Base-by-base conservation (phyloP, 306 rosid genomes). In the Trichosanthes cucumerina region DNA sequence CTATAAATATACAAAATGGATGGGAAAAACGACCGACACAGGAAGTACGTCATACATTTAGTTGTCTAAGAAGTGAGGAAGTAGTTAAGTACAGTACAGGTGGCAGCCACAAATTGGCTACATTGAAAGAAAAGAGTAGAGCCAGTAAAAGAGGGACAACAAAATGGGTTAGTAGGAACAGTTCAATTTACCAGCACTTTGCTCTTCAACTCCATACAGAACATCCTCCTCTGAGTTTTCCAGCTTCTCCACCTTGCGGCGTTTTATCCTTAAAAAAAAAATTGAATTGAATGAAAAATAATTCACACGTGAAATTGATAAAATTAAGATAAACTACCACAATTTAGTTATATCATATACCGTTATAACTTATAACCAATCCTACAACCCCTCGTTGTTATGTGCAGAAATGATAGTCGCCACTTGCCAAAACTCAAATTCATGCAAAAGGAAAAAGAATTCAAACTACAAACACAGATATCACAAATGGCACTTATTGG, bases 251-350 rank as follows among this genome's bases (percentile, higher is more conserved):
- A 90, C 75, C 79, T 89, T 92, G 16, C 82, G 56, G 39, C 96
- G 84, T 80, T 92, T 92, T 52, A 15, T 70, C 83, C 92, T 90
- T 88, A 62, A 82, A 82, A 9, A 8, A 26, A 77, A 53, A 78
- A 33, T 18, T 39, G 79, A 82, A 60, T 4, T 52, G 66, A 86
- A 83, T 64, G 34, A 76, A 72, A 41, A 10, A n/a, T 26, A 52
- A 0, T 65, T 31, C 13, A 63, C 14, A 49, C 4, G 23, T 46
- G 49, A 49, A 49, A 6, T 49, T 28, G 69, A 80, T 33, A 79
- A 21, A 21, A 46, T 23, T 9, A 79, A 39, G 34, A n/a, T 8
- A 4, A 50, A 49, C 49, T 43, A 7, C 36, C 6, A 44, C 34
- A 78, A 63, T 18, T 60, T 43, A 63, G 69, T 31, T 63, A 33